A percentile compares a stretch with the other conserved stretches of the same genome.
Evolutionary conservation across 2,329 filamentous ascomycete genomes (phyloP).

Genomic region (Chaetothyriales sp.): DNA sequence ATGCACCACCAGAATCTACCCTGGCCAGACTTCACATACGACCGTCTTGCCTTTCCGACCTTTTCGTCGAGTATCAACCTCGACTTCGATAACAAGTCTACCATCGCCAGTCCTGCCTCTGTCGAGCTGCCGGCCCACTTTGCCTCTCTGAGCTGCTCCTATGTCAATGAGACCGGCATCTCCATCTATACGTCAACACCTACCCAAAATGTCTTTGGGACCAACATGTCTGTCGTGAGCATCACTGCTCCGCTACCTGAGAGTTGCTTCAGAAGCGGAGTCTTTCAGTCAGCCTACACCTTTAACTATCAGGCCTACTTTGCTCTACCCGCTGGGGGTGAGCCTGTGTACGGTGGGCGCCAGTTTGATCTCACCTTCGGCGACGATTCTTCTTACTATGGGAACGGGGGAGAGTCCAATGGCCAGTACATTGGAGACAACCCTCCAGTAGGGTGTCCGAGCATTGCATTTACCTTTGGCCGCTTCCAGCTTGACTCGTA

Average conservation of each 20-base stretch:
- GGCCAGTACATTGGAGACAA: conserved; percentile 15
- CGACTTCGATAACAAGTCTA: background rate
- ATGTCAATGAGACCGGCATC: background rate
- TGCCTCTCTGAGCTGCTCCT: background rate
- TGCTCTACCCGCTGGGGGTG: conserved; percentile 6
- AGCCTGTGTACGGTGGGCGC: conserved; percentile 12
- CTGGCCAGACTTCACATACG: conserved; percentile 15
- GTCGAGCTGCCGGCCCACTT: background rate
- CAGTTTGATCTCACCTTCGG: conserved; percentile 17
- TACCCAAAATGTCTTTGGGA: conserved; percentile 4
- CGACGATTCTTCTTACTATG: conserved; percentile 7
- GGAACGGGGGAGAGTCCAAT: conserved; percentile 12
- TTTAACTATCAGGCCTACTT: conserved; percentile 14
- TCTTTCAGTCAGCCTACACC: conserved; percentile 6
- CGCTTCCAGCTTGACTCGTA: conserved; percentile 10
- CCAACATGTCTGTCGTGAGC: conserved; percentile 4
- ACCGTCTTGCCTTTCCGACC: conserved; percentile 14
- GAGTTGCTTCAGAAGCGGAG: conserved; percentile 3
- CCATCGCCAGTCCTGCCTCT: background rate
- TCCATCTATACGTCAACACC: background rate
- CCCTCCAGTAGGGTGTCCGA: conserved; percentile 16
- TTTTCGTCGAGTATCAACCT: conserved; percentile 8
- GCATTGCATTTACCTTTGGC: conserved; percentile 16
- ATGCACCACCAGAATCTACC: conserved; percentile 10
- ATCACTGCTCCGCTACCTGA: conserved; percentile 12